Base-by-base conservation (phyloP, 768 basidiomycete genomes). In the Pleurotus eryngii region DNA sequence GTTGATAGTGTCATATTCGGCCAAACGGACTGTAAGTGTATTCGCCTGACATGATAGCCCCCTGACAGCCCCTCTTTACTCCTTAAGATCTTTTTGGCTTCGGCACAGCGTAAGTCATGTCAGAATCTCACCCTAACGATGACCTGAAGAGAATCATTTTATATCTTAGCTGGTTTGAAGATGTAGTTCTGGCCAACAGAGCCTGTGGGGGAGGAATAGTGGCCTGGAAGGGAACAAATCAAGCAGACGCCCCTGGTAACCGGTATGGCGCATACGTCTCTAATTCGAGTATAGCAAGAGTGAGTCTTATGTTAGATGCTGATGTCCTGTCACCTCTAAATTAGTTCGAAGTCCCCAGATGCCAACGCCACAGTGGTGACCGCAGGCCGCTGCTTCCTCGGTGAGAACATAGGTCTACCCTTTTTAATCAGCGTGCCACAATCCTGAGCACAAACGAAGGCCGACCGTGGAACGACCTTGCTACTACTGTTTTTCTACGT, bases 161-260 rank as follows among this genome's bases (percentile, higher is more conserved):
- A 6, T 47, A 22, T 48, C 18, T 7, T 39, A 84, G 84, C 2
- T 86, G 80, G 81, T 86, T 87, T 62, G 78, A 86, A 61, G 79
- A 78, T 17, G 69, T 79, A 12, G 77, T 77, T 17, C 71, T 89
- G 1, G 85, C 86, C 3, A 85, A 81, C 55, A 78, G 86, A 17
- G 85, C 75, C 0, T 86, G 83, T 56, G 86, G 85, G 0, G 87
- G 86, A 2, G 85, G 84, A 0, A 75, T 87, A 14, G 79, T 79
- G 8, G 86, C 86, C 0, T 87, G 86, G 86, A 79, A 77, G 55
- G 85, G 86, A 3, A 79, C 77, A 3, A 81, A 84, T 64, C 68
- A 78, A 39, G 78, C 79, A 0, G 76, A 79, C 61, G 77, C 77
- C 14, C 81, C 74, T 6, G 73, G 71, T 1, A 80, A 82, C 57